These are phyloP conservation scores for Sideroxylon spinosum DNA, from an alignment of 179 eudicot species.

Conservation along the genomic window DNA sequence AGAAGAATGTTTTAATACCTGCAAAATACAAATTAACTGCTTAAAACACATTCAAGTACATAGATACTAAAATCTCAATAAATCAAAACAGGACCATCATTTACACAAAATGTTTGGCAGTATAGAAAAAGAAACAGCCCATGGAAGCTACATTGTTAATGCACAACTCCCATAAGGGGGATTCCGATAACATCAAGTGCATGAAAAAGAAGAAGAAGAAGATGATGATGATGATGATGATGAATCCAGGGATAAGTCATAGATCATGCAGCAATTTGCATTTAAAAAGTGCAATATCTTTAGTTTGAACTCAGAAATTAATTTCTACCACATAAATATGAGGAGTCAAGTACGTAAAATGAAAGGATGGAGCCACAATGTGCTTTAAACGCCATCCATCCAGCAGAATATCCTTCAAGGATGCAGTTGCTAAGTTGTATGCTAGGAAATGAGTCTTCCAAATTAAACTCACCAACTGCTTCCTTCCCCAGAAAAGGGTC, in stretches of 20 bases:
- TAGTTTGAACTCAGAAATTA: background rate
- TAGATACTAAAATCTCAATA: background rate
- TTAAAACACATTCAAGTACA: background rate
- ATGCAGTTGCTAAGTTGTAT: background rate
- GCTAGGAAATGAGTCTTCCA: background rate
- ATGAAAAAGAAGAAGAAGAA: background rate
- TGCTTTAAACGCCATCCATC: background rate
- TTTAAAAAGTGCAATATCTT: background rate
- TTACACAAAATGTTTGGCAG: background rate
- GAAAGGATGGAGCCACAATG: no score
- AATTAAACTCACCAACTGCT: background rate
- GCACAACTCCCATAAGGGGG: background rate
- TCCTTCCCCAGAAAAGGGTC: background rate
- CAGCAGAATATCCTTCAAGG: background rate
- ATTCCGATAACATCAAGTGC: background rate
- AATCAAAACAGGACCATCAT: background rate
- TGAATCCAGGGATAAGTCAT: background rate
- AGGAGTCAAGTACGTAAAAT: background rate
- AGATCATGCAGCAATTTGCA: background rate
- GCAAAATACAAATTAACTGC: slow-evolving; percentile 20
- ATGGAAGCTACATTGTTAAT: background rate
- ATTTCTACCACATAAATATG: background rate
- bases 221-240: no score
- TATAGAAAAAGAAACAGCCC: background rate
- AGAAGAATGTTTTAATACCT: slow-evolving; percentile 75